These are phyloP conservation scores for Przewalskia tangutica DNA, from an alignment of 257 asterid species.

Conservation along the genomic window DNA sequence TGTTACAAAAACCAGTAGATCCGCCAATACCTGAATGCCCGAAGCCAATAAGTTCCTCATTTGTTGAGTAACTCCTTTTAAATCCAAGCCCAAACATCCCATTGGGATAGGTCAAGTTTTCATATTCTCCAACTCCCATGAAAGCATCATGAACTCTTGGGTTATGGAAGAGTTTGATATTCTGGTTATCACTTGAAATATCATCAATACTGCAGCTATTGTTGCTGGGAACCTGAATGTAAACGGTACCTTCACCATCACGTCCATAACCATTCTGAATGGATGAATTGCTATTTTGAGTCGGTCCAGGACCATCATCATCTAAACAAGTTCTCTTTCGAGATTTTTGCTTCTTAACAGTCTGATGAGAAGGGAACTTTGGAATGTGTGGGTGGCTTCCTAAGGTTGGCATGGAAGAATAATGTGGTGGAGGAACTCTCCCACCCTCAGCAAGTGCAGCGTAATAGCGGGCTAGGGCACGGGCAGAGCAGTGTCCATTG, in stretches of 20 bases:
- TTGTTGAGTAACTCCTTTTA: constrained; percentile 54
- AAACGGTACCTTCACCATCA: constrained; percentile 16
- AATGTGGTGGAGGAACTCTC: constrained; percentile 49
- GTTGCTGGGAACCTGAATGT: constrained; percentile 41
- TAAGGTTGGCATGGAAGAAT: constrained; percentile 53
- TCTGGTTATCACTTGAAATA: neutral
- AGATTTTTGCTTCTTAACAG: constrained; percentile 33
- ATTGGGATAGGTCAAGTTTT: constrained; percentile 38
- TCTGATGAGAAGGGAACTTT: constrained; percentile 32
- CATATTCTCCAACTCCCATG: constrained; percentile 67
- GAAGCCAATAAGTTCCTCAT: constrained; percentile 59
- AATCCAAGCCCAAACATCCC: constrained; percentile 88
- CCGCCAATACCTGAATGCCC: constrained; percentile 98
- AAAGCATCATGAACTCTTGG: constrained; percentile 64
- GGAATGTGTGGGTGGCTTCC: constrained; percentile 85
- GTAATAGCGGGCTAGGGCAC: constrained; percentile 94
- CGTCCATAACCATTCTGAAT: neutral
- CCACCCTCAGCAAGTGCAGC: constrained; percentile 81
- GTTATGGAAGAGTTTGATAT: constrained; percentile 42
- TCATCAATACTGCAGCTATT: constrained; percentile 1
- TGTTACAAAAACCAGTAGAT: constrained; percentile 73
- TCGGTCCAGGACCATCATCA: constrained; percentile 4
- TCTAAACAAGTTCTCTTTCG: neutral
- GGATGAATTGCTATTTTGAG: constrained; percentile 6
- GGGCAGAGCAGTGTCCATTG: constrained; percentile 94